Evolutionary conservation across 2,329 filamentous ascomycete species (phyloP).

Genomic region (Fusarium transvaalense): DNA sequence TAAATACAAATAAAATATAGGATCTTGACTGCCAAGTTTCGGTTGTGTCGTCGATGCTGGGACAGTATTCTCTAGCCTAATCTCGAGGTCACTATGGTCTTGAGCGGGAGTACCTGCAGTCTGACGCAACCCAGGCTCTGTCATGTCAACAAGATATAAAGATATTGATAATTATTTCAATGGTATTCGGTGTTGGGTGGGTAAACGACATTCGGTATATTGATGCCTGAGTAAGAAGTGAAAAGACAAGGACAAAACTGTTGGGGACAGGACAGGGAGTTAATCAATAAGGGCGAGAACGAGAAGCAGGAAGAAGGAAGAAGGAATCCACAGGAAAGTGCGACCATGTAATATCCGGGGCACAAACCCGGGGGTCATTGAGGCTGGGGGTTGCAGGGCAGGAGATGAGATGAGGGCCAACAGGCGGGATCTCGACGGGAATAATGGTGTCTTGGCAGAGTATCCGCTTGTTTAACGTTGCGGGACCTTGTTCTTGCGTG

Average conservation of each 20-base stretch:
- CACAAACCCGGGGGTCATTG: conserved; percentile 40
- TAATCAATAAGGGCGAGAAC: conserved; percentile 10
- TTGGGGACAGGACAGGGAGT: not conserved
- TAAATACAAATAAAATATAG: conserved; percentile 58
- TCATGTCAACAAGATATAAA: conserved; percentile 25
- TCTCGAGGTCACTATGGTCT: conserved; percentile 38
- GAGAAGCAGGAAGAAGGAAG: not conserved
- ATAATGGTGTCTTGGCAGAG: conserved; percentile 40
- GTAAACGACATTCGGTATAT: not conserved
- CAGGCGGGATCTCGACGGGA: conserved; percentile 45
- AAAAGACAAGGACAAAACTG: not conserved
- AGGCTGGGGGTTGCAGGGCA: conserved; percentile 25
- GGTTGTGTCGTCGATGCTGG: conserved; percentile 20
- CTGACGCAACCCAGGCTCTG: conserved; percentile 15
- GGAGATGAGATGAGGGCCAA: conserved; percentile 42
- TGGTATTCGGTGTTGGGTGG: not conserved
- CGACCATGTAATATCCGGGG: conserved; percentile 30
- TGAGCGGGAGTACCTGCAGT: conserved; percentile 10
- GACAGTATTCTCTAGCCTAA: conserved; percentile 22
- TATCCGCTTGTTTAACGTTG: conserved; percentile 38
- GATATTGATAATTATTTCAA: not conserved
- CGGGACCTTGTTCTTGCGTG: conserved; percentile 36
- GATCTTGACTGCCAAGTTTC: conserved; percentile 32
- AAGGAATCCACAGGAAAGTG: conserved; percentile 7
- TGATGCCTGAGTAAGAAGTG: not conserved